These are phyloP conservation scores for Colletotrichum sp. DNA, from an alignment of 2,329 filamentous ascomycete species.

Conservation along the genomic window DNA sequence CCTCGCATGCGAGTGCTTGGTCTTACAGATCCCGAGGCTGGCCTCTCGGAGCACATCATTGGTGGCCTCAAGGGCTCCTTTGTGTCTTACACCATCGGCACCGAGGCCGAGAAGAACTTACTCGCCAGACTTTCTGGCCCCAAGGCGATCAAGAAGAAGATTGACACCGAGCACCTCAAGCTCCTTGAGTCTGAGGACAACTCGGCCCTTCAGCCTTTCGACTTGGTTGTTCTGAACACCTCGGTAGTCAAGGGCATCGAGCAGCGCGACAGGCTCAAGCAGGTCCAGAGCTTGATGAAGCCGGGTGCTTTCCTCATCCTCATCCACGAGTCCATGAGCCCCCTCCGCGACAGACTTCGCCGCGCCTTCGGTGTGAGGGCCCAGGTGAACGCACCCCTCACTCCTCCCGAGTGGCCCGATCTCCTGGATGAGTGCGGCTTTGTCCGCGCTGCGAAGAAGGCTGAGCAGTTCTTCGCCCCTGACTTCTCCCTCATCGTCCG, in stretches of 20 bases:
- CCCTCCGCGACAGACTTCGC: conserved; percentile 24
- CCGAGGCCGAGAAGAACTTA: conserved; percentile 29
- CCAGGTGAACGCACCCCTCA: conserved; percentile 1
- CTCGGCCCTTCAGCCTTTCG: conserved; percentile 28
- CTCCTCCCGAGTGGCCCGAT: conserved; percentile 37
- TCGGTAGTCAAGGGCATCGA: conserved; percentile 34
- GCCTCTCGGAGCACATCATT: conserved; percentile 38
- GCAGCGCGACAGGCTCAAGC: conserved; percentile 26
- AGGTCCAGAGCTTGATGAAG: conserved; percentile 31
- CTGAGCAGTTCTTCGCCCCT: conserved; percentile 33
- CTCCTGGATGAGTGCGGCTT: conserved; percentile 39
- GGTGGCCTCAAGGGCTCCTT: conserved; percentile 47
- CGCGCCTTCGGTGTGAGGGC: not conserved
- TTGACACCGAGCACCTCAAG: conserved; percentile 24
- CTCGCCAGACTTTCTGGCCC: conserved; percentile 20
- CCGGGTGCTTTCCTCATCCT: conserved; percentile 34
- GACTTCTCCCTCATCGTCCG: conserved; percentile 43
- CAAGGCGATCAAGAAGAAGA: conserved; percentile 27
- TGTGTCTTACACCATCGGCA: conserved; percentile 33
- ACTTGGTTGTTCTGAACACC: conserved; percentile 32
- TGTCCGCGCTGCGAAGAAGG: conserved; percentile 29
- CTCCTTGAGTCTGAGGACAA: conserved; percentile 37
- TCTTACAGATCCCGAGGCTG: conserved; percentile 39
- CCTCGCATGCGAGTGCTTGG: conserved; percentile 31
- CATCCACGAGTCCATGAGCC: conserved; percentile 27